Evolutionary conservation across 495 filamentous ascomycete genomes (phyloP).

Genomic region (Xylaria bambusicola): DNA sequence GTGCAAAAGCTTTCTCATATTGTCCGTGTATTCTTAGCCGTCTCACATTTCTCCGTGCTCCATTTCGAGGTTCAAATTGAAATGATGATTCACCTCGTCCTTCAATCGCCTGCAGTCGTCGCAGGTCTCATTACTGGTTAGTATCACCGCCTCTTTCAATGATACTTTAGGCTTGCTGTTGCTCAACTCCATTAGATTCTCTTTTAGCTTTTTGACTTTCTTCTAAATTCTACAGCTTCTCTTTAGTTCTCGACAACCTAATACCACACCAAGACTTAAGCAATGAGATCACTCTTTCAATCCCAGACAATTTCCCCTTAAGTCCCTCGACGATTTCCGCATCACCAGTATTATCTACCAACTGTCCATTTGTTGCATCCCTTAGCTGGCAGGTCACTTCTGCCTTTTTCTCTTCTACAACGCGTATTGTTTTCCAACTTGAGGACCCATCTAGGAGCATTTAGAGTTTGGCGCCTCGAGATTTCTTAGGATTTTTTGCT

Average conservation of each 20-base stretch:
- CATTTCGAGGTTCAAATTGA: background rate
- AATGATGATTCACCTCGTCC: conserved; percentile 2
- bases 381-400: background rate
- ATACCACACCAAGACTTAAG: background rate
- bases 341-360: background rate
- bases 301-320: background rate
- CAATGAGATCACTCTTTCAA: background rate
- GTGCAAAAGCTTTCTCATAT: too few species aligned
- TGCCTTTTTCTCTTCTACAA: background rate
- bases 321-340: background rate
- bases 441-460: too few species aligned
- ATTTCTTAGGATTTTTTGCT: too few species aligned
- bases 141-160: conserved; percentile 3
- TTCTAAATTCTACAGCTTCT: background rate
- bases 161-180: background rate
- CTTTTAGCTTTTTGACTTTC: background rate
- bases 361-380: conserved; percentile 1
- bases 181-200: conserved; percentile 5
- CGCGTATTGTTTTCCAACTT: background rate
- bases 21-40: too few species aligned
- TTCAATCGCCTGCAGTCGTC: conserved; percentile 5
- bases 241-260: background rate
- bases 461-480: too few species aligned
- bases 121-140: conserved; percentile 9
- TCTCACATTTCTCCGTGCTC: too few species aligned